phyloP scores from a whole-genome alignment of 2,329 filamentous ascomycete genomes.

The Fusarium sublunatum region DNA sequence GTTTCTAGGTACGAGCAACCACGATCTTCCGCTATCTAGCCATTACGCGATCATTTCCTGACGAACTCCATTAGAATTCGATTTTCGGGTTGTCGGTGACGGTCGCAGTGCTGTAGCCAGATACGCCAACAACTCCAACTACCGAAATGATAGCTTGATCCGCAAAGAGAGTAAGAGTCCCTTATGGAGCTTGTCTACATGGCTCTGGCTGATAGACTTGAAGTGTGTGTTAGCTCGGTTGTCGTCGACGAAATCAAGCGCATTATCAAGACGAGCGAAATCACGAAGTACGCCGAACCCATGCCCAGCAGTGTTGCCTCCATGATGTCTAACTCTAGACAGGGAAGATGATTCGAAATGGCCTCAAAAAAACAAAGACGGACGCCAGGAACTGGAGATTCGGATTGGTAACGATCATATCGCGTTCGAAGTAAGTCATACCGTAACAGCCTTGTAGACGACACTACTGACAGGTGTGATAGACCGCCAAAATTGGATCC shows the following conservation, averaged over 20 bases:
- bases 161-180: constrained; percentile 94
- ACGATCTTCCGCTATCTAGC: not conserved
- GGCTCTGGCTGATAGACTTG: constrained; percentile 26
- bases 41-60: constrained; percentile 3
- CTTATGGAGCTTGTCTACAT: too few relatives aligned
- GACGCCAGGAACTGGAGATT: constrained; percentile 95
- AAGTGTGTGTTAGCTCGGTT: constrained; percentile 95
- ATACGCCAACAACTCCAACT: constrained; percentile 99
- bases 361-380: constrained; percentile 99
- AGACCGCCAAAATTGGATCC: constrained; percentile 99
- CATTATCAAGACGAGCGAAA: constrained; percentile 97
- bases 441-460: not conserved
- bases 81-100: constrained; percentile 92
- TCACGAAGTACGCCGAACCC: constrained; percentile 79
- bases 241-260: constrained; percentile 95
- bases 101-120: constrained; percentile 92
- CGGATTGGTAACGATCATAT: constrained; percentile 94
- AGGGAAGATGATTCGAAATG: constrained; percentile 99
- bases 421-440: constrained; percentile 83
- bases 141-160: constrained; percentile 97
- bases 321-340: constrained; percentile 29
- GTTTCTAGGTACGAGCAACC: constrained; percentile 77
- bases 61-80: constrained; percentile 78
- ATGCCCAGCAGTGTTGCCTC: not conserved
- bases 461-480: constrained; percentile 30